Percentiles rank a stretch among this genome's conserved stretches.
phyloP scores from a whole-genome alignment of 352 stramenopile genomes.

The Lagenidium sp. region DNA sequence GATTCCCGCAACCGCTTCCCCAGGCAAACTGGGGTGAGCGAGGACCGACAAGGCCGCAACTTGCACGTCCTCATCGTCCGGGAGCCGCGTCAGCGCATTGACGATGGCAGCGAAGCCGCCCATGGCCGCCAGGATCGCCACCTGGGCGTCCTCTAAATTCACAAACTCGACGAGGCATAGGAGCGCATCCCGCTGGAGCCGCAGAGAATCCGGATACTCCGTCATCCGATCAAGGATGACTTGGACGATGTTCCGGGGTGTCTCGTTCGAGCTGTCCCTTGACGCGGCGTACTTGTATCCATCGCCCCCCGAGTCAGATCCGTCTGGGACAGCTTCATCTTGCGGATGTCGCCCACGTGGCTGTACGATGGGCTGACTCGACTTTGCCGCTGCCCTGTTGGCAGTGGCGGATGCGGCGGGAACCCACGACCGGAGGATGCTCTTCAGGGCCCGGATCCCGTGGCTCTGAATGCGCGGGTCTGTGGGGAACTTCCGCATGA shows the following conservation, averaged over 20 bases:
- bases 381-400: not conserved
- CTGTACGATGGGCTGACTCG: not conserved
- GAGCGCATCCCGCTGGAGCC: slow-evolving; percentile 39
- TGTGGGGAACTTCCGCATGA: slow-evolving; percentile 33
- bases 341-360: not conserved
- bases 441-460: slow-evolving; percentile 35
- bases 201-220: slow-evolving; percentile 16
- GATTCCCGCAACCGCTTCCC: slow-evolving; percentile 35
- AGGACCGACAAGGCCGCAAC: slow-evolving; percentile 41
- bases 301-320: not conserved
- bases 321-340: slow-evolving; percentile 1
- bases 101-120: slow-evolving; percentile 35
- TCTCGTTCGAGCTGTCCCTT: not conserved
- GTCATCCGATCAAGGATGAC: slow-evolving; percentile 38
- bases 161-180: slow-evolving; percentile 32
- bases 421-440: slow-evolving; percentile 14
- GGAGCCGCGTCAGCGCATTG: slow-evolving; percentile 34
- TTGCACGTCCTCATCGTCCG: slow-evolving; percentile 37
- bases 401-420: not conserved
- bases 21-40: slow-evolving; percentile 40
- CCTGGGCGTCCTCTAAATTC: slow-evolving; percentile 14
- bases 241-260: slow-evolving; percentile 11
- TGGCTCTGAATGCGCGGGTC: slow-evolving; percentile 37
- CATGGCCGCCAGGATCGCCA: slow-evolving; percentile 25
- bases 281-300: not conserved